phyloP scores from a whole-genome alignment of 176 grass and related monocot genomes.

The Oryza meridionalis region DNA sequence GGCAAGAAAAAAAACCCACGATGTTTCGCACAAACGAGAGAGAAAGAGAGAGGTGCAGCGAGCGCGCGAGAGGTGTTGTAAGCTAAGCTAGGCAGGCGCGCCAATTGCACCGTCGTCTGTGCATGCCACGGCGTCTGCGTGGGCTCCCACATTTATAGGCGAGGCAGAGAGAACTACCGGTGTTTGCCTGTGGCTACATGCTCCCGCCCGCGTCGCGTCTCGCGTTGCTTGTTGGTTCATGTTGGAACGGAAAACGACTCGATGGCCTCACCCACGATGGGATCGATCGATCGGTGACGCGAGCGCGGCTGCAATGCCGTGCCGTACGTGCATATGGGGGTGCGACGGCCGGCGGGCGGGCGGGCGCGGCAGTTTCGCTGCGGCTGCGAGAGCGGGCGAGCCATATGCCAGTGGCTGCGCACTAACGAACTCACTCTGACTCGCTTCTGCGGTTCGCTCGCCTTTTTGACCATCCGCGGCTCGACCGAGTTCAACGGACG shows the following conservation, averaged over 20 bases:
- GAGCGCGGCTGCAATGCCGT: background rate
- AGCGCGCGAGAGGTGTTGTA: background rate
- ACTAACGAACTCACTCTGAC: background rate
- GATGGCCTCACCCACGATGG: background rate
- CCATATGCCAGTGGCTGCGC: background rate
- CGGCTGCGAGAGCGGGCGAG: background rate
- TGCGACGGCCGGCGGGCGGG: background rate
- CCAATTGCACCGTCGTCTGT: constrained; percentile 47
- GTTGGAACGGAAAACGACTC: constrained; percentile 11
- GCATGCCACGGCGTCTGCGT: constrained; percentile 41
- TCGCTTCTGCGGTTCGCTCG: background rate
- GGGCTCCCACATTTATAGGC: constrained; percentile 48
- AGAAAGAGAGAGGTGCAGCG: background rate
- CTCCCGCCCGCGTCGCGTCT: background rate
- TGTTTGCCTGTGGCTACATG: too few relatives aligned
- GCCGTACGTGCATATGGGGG: background rate
- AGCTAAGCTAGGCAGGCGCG: background rate
- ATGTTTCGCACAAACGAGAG: background rate
- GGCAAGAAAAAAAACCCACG: background rate
- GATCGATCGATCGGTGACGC: background rate
- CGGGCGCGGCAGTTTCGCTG: background rate
- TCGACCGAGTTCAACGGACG: background rate
- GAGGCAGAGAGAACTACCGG: background rate
- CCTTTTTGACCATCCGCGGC: background rate
- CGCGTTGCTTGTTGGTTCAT: background rate